Conservation (phyloP, 306 rosid species). For the Trichosanthes cucumerina region DNA sequence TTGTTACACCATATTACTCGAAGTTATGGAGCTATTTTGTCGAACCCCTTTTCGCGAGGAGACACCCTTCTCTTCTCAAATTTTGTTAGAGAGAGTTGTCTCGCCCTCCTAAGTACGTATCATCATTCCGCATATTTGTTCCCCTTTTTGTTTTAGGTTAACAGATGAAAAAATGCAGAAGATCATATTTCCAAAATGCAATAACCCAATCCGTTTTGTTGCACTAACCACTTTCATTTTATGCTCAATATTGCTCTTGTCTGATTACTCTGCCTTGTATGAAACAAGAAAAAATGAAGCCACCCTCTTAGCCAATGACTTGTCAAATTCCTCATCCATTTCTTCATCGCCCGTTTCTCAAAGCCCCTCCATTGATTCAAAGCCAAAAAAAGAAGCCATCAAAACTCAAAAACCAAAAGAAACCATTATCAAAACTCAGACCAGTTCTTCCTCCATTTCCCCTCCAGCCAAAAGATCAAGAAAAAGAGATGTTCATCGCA, state of each 20-base stretch:
- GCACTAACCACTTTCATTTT: slow-evolving; percentile 15
- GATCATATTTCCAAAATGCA: slow-evolving; percentile 12
- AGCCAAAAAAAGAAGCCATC: background rate
- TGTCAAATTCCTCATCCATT: background rate
- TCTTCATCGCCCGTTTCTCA: background rate
- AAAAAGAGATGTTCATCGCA: background rate
- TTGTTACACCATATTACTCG: background rate
- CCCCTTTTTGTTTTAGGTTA: background rate
- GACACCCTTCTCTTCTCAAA: background rate
- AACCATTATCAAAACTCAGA: background rate
- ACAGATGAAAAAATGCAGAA: slow-evolving; percentile 3
- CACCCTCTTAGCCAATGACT: slow-evolving; percentile 15
- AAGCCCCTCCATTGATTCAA: background rate
- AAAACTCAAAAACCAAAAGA: background rate
- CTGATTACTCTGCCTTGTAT: slow-evolving; percentile 15
- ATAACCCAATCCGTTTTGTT: slow-evolving; percentile 31
- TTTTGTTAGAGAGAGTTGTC: background rate
- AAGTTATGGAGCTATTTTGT: background rate
- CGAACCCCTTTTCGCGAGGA: background rate
- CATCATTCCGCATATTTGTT: background rate
- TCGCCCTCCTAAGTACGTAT: background rate
- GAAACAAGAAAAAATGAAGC: slow-evolving; percentile 7
- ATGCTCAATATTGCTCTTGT: slow-evolving; percentile 20
- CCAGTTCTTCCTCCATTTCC: background rate
- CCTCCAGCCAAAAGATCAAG: background rate